Base-by-base conservation (phyloP, 2,329 filamentous ascomycete genomes). In the Penicillium sp. region DNA sequence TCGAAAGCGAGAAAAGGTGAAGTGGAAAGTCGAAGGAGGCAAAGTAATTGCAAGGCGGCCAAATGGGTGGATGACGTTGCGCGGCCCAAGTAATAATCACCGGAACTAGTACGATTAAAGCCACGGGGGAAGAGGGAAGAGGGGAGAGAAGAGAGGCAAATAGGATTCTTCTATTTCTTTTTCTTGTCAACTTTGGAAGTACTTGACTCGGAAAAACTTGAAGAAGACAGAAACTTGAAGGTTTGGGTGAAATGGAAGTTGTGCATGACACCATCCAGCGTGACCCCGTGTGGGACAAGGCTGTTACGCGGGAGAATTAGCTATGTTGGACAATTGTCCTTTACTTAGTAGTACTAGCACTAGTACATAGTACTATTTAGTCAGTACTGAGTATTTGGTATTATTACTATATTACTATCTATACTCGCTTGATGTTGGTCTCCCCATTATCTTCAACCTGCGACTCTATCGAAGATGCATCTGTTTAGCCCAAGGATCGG, bases 61-160 rank as follows among this genome's bases (percentile, higher is more conserved):
- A 48, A 59, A 44, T 52, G 46, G 51, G 50, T 48, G 40, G 58
- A 55, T 60, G 58, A 58, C 58, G 58, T 58, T 58, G 33, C 55
- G 37, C 51, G 28, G 42, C 39, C 39, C 39, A 43, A 43, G n/a
- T 13, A 18, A 18, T 16, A 52, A 28, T 48, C 37, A 48, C 39
- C 50, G 50, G 49, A 19, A 48, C 31, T 52, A 47, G 37, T 28
- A 44, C 29, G 31, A n/a, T 34, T 31, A 18, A 10, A 40, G 47
- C 37, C 14, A 43, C n/a, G 39, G 18, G 13, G 19, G 19, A 28
- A 18, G 23, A 14, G 26, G 23, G 18, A 31, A 31, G 42, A 42
- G 39, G 16, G 5, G 29, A 23, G 19, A 31, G 21, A 23, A 36
- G 16, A 23, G 36, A 9, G 13, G 16, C 10, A 37, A 23, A n/a